phyloP scores from a whole-genome alignment of 2,329 filamentous ascomycete genomes.

The Chaetomiaceae sp. region DNA sequence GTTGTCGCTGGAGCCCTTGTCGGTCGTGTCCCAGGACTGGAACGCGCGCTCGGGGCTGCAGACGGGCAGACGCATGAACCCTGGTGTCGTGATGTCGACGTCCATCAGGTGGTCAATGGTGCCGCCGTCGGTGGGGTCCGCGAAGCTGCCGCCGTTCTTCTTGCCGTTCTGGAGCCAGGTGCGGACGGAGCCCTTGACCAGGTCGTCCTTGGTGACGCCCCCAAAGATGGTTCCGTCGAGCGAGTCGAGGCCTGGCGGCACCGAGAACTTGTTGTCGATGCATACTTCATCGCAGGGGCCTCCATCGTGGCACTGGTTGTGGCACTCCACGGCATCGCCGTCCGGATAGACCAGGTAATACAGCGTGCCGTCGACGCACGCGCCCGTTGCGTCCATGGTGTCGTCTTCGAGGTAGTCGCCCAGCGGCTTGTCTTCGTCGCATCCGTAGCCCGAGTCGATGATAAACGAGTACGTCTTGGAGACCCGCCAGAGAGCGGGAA shows the following conservation, averaged over 20 bases:
- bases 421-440: conserved; percentile 23
- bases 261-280: conserved; percentile 24
- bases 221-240: conserved; percentile 27
- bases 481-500: conserved; percentile 32
- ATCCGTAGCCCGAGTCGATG: conserved; percentile 32
- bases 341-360: conserved; percentile 33
- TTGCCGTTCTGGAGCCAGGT: conserved; percentile 31
- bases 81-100: conserved; percentile 33
- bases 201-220: conserved; percentile 26
- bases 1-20: conserved; percentile 11
- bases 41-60: conserved; percentile 34
- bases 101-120: conserved; percentile 22
- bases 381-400: conserved; percentile 24
- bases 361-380: conserved; percentile 28
- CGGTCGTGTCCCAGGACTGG: conserved; percentile 28
- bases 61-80: conserved; percentile 37
- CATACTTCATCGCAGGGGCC: conserved; percentile 18
- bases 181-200: conserved; percentile 29
- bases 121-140: neutral
- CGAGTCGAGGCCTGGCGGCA: conserved; percentile 28
- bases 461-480: conserved; percentile 31
- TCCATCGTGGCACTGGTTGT: neutral
- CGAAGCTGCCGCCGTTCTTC: conserved; percentile 29
- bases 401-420: conserved; percentile 26
- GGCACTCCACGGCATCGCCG: conserved; percentile 21